phyloP scores from a whole-genome alignment of 148 eudicot species.

The Spergularia marina region DNA sequence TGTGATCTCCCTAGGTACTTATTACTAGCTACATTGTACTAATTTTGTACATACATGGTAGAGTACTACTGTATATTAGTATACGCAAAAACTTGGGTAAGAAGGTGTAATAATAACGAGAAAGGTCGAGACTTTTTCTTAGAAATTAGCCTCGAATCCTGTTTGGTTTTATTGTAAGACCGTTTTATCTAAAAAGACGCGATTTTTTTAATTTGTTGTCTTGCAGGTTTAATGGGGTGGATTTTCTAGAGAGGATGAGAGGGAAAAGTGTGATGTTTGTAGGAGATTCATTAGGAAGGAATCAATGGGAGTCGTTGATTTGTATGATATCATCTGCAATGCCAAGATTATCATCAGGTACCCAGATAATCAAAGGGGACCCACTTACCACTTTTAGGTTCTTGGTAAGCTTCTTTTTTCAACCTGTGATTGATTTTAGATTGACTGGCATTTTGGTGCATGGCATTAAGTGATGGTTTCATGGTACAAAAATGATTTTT shows the following conservation, averaged over 20 bases:
- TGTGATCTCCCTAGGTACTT: slow-evolving; percentile 74
- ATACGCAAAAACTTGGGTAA: not conserved
- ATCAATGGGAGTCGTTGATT: slow-evolving; percentile 96
- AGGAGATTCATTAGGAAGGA: slow-evolving; percentile 83
- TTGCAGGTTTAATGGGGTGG: slow-evolving; percentile 62
- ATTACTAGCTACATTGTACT: not conserved
- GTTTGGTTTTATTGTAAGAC: not conserved
- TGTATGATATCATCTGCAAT: slow-evolving; percentile 68
- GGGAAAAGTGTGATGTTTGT: slow-evolving; percentile 89
- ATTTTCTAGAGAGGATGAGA: slow-evolving; percentile 56
- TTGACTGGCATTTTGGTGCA: slow-evolving; percentile 3
- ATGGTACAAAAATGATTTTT: not conserved
- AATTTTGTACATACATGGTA: too few species aligned
- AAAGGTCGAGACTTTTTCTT: not conserved
- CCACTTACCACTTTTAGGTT: slow-evolving; percentile 63
- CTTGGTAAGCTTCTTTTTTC: slow-evolving; percentile 39
- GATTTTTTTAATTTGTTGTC: not conserved
- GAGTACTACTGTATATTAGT: not conserved
- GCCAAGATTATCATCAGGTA: slow-evolving; percentile 38
- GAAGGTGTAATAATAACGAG: not conserved
- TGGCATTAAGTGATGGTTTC: not conserved
- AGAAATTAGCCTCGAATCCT: too few species aligned
- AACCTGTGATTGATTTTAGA: not conserved
- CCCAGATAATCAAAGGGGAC: slow-evolving; percentile 49
- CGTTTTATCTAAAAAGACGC: not conserved